A percentile compares a stretch with the other conserved stretches of the same genome.
phyloP scores from a whole-genome alignment of 768 basidiomycete genomes.

The Trametes cubensis region DNA sequence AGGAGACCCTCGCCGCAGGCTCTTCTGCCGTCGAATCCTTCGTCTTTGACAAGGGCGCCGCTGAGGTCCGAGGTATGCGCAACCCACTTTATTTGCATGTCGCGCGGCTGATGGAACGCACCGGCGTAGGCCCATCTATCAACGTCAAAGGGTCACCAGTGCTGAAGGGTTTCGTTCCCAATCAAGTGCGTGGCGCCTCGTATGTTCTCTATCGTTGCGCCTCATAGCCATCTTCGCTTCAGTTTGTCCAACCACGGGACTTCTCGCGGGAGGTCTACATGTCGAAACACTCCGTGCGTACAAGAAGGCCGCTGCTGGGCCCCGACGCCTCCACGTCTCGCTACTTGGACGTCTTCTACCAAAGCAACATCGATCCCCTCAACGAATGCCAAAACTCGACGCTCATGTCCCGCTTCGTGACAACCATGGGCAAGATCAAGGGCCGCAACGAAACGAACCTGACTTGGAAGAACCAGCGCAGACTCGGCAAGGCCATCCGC shows the following conservation, averaged over 20 bases:
- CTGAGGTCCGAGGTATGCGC: background rate
- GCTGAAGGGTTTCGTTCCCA: slow-evolving; percentile 28
- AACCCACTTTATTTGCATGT: too few relatives aligned
- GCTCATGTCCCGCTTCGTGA: slow-evolving; percentile 60
- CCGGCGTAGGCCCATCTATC: background rate
- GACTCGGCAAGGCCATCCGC: slow-evolving; percentile 81
- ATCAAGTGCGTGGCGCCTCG: slow-evolving; percentile 27
- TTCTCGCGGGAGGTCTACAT: slow-evolving; percentile 40
- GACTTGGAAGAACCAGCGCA: slow-evolving; percentile 78
- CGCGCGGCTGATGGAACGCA: background rate
- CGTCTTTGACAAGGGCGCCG: background rate
- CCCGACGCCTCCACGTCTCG: slow-evolving; percentile 59
- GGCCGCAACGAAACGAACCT: slow-evolving; percentile 69
- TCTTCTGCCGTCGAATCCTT: background rate
- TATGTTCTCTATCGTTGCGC: slow-evolving; percentile 7
- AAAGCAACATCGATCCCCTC: slow-evolving; percentile 74
- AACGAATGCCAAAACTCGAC: slow-evolving; percentile 62
- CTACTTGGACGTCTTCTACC: slow-evolving; percentile 67
- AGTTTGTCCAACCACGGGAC: slow-evolving; percentile 54
- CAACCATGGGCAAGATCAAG: slow-evolving; percentile 81
- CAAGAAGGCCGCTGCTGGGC: slow-evolving; percentile 48
- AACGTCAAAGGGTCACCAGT: slow-evolving; percentile 1
- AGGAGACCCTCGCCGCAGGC: background rate
- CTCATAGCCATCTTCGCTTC: background rate
- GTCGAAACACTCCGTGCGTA: background rate